These are phyloP conservation scores for Neoboletus magnificus DNA, from an alignment of 768 basidiomycete genomes.

Conservation along the genomic window DNA sequence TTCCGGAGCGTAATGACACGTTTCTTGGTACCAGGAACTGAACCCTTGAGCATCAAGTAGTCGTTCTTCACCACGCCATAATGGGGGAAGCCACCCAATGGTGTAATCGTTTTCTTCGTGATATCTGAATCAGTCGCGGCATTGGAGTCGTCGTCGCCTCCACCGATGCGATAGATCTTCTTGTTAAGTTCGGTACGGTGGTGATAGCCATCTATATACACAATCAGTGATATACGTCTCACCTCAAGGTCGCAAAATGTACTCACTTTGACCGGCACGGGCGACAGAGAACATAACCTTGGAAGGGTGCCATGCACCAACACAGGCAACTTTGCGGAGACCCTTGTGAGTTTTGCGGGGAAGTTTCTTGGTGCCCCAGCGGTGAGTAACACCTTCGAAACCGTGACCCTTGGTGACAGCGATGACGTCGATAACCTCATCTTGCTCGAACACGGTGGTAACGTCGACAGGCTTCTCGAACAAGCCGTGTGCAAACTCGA, in stretches of 20 bases:
- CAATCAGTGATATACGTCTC: conserved; percentile 1
- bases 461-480: conserved; percentile 97
- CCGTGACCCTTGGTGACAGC: conserved; percentile 99
- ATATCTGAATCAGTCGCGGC: conserved; percentile 94
- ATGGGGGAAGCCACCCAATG: conserved; percentile 98
- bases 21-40: conserved; percentile 94
- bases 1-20: conserved; percentile 97
- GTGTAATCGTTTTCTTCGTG: conserved; percentile 91
- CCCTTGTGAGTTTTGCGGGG: conserved; percentile 99
- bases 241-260: conserved; percentile 4
- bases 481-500: conserved; percentile 87
- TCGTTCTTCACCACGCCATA: conserved; percentile 99
- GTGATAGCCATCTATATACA: conserved; percentile 78
- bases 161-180: conserved; percentile 95
- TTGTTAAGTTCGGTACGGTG: conserved; percentile 98
- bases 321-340: conserved; percentile 99
- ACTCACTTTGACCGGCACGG: conserved; percentile 98
- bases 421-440: conserved; percentile 95
- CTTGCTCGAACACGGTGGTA: conserved; percentile 85
- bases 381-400: conserved; percentile 98
- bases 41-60: conserved; percentile 96
- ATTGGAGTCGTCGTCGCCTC: conserved; percentile 71
- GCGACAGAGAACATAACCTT: conserved; percentile 99
- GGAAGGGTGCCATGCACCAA: conserved; percentile 97
- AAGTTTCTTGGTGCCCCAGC: conserved; percentile 99